Conservation (phyloP, 2,329 filamentous ascomycete genomes). For the Purpureocillium lavendulum region DNA sequence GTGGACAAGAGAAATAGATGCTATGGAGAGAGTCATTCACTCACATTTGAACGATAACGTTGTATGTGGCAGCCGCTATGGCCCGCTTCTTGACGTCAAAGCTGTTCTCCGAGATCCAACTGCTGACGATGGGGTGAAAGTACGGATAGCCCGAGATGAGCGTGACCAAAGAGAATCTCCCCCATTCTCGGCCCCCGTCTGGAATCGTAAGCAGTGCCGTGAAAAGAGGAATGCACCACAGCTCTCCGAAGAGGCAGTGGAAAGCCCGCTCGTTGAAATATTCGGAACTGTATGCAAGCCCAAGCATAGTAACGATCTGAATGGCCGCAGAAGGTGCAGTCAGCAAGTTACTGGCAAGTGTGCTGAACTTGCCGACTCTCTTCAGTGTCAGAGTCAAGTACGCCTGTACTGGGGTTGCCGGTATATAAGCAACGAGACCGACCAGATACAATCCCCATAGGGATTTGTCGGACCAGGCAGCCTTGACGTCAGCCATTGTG, state of each 20-base stretch:
- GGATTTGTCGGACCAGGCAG: slow-evolving; percentile 34
- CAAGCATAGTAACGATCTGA: slow-evolving; percentile 48
- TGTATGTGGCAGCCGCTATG: slow-evolving; percentile 38
- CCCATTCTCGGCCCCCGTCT: slow-evolving; percentile 39
- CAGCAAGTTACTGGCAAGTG: slow-evolving; percentile 54
- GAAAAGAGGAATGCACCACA: slow-evolving; percentile 44
- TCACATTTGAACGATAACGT: slow-evolving; percentile 36
- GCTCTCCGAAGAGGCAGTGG: slow-evolving; percentile 41
- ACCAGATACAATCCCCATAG: slow-evolving; percentile 43
- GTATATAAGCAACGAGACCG: slow-evolving; percentile 40
- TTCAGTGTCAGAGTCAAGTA: slow-evolving; percentile 50
- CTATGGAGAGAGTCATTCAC: slow-evolving; percentile 4
- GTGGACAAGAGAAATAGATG: too few species aligned
- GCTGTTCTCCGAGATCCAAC: slow-evolving; percentile 41
- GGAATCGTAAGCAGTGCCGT: slow-evolving; percentile 42
- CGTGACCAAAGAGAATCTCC: slow-evolving; percentile 39
- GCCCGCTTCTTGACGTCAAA: slow-evolving; percentile 42
- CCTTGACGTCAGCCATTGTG: slow-evolving; percentile 32
- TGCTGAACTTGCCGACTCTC: slow-evolving; percentile 43
- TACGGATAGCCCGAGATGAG: slow-evolving; percentile 49
- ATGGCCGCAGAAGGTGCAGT: slow-evolving; percentile 50
- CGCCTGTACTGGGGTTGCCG: slow-evolving; percentile 33
- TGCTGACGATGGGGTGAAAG: slow-evolving; percentile 45
- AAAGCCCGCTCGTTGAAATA: slow-evolving; percentile 46
- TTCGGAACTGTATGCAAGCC: slow-evolving; percentile 45